A percentile compares a stretch with the other conserved stretches of the same genome.
Evolutionary conservation across 2,329 filamentous ascomycete species (phyloP).

Genomic region (Cordyceps tenuipes): DNA sequence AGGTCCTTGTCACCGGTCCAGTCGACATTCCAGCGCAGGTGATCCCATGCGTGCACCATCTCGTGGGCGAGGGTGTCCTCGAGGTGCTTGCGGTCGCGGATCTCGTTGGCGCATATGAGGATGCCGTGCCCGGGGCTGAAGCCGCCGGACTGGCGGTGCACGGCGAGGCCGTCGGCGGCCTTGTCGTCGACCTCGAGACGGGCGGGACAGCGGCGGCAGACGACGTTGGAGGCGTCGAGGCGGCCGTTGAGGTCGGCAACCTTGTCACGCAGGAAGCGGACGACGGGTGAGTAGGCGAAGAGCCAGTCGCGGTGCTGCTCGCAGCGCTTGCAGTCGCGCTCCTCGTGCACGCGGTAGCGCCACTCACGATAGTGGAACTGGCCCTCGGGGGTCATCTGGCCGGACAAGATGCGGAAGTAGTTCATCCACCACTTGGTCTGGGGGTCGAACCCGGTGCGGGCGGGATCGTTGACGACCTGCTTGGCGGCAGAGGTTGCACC

Average conservation of each 20-base stretch:
- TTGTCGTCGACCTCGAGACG: conserved; percentile 48
- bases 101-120: conserved; percentile 84
- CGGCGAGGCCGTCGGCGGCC: conserved; percentile 14
- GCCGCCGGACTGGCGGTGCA: conserved; percentile 64
- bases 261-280: conserved; percentile 80
- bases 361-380: conserved; percentile 68
- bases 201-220: conserved; percentile 69
- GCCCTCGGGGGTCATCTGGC: conserved; percentile 60
- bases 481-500: conserved; percentile 13
- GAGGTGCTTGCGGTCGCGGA: conserved; percentile 68
- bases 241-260: conserved; percentile 70
- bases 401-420: conserved; percentile 75
- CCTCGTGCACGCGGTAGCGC: conserved; percentile 67
- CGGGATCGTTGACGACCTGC: conserved; percentile 48
- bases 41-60: conserved; percentile 96
- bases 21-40: conserved; percentile 84
- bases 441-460: conserved; percentile 56
- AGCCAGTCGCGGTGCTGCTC: conserved; percentile 78
- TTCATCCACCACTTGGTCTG: conserved; percentile 63
- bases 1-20: conserved; percentile 62
- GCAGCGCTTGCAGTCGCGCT: conserved; percentile 69
- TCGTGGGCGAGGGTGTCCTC: conserved; percentile 95
- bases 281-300: conserved; percentile 73
- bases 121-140: conserved; percentile 86
- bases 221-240: conserved; percentile 65